Base-by-base conservation (phyloP, 1,139 yeast genomes). In the Candida smagusa region DNA sequence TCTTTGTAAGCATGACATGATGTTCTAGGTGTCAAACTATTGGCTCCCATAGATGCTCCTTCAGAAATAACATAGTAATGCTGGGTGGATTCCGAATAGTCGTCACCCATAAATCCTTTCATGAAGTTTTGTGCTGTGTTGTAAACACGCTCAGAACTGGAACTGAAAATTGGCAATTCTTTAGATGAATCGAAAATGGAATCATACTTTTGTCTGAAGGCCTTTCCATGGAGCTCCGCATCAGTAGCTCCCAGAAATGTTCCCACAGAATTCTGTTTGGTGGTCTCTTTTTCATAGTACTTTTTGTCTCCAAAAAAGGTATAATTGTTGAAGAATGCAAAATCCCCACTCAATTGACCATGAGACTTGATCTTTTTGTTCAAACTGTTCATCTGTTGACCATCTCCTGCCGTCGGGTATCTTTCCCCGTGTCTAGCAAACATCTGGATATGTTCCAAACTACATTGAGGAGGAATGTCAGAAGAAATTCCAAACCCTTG, bases 371-470 rank as follows among this genome's bases (percentile, higher is more conserved):
- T 49, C 40, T 56, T 58, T n/a, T 48, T 34, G 38, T 48, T 38
- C 28, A 60, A 41, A n/a, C 47, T 47, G 27, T 53, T 36, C 31
- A 37, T 37, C 24, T 31, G 36, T 12, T 34, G 23, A 2, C 52
- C 53, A 11, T 35, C 39, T 7, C 35, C 45, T 22, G 37, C 40
- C 22, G 56, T 50, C 34, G 87, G 88, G 53, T 68, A 84, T 49
- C 92, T 65, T 52, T 82, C 89, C 9, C 90, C 92, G 49, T 84
- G 92, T 52, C 92, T 72, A 41, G 74, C 68, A 35, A 79, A 60
- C 42, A 79, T 58, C 47, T 79, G 81, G 11, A 81, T 86, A 54
- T 81, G 88, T 43, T 79, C 80, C 33, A 82, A 66, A 7, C 63
- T 54, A 52, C 85, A 76, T 33, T 67, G 66, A 2, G 55, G 63